Conservation (phyloP, 1,284 basidiomycete species). For the Ceratobasidium sp. region DNA sequence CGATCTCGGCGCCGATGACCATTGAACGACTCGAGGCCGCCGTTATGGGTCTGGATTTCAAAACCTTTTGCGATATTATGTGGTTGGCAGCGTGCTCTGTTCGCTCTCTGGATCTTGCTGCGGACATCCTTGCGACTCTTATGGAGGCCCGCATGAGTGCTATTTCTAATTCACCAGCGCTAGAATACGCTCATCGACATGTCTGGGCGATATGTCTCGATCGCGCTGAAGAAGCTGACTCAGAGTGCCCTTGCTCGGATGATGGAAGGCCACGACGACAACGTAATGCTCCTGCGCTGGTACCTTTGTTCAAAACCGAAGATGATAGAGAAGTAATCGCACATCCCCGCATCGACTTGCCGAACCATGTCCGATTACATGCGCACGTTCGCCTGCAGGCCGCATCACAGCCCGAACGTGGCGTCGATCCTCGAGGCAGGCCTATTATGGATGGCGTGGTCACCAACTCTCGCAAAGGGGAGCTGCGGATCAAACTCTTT, state of each 20-base stretch:
- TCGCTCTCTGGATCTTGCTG: slow-evolving; percentile 62
- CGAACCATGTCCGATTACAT: slow-evolving; percentile 63
- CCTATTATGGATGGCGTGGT: slow-evolving; percentile 67
- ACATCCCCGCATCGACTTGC: slow-evolving; percentile 65
- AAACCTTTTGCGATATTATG: slow-evolving; percentile 63
- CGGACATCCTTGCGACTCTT: slow-evolving; percentile 68
- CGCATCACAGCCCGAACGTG: slow-evolving; percentile 64
- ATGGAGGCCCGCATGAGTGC: slow-evolving; percentile 60
- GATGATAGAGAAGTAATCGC: slow-evolving; percentile 59
- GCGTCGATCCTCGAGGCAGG: slow-evolving; percentile 55
- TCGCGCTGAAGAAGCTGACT: slow-evolving; percentile 70
- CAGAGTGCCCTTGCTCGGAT: slow-evolving; percentile 71
- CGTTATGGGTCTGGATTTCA: slow-evolving; percentile 57
- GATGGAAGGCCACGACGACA: slow-evolving; percentile 61
- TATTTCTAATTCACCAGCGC: slow-evolving; percentile 49
- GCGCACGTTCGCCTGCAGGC: slow-evolving; percentile 71
- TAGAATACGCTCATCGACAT: slow-evolving; percentile 63
- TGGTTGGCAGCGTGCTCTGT: slow-evolving; percentile 63
- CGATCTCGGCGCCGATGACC: slow-evolving; percentile 65
- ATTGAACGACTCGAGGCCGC: slow-evolving; percentile 63
- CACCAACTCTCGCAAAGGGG: slow-evolving; percentile 61
- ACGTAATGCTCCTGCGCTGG: slow-evolving; percentile 55
- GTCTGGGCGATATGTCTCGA: slow-evolving; percentile 67
- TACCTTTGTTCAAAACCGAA: slow-evolving; percentile 43
- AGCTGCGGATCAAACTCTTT: slow-evolving; percentile 63